Base-by-base conservation (phyloP, 805 yeast species). In the Pichia scutulata region DNA sequence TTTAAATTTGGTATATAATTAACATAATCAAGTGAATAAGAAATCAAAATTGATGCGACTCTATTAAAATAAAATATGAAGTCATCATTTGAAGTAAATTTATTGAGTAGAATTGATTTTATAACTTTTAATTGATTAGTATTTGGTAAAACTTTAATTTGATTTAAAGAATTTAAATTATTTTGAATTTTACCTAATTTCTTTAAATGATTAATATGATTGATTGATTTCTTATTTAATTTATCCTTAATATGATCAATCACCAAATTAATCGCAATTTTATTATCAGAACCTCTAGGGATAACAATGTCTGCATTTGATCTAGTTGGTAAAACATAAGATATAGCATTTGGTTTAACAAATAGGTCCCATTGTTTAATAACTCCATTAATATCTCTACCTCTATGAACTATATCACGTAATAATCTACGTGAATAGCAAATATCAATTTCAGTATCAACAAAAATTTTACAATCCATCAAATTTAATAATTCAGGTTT, bases 401-500 rank as follows among this genome's bases (percentile, higher is more conserved):
- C 96, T 53, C 99, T 73, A 53, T 84, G 81, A 14, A 86, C 73
- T 48, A 89, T 89, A 64, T 93, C 99, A 60, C 99, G 74, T 4
- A 87, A 80, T 42, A 93, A 70, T 59, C 99, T 74, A 60, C 99
- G 75, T 5, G 96, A 90, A 58, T 93, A 73, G 66, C 99, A 93
- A 16, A 92, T 78, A 63, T 93, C 99, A 57, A 89, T 72, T 60
- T 90, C 98, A 2, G 97, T 93, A 58, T 92, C 97, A 3, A 93
- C 97, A 64, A 81, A 93, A 19, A 92, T 79, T 66, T 86, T 92
- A 52, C 89, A 73, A 60, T 92, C 95, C 84, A 90, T 85, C 60
- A 89, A 61, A 13, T 78, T 84, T 48, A 84, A 67, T 18, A 93
- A 67, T 41, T 89, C 75, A 44, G 75, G 73, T 62, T 85, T 89